Percentiles rank a stretch among this genome's conserved stretches.
These are phyloP conservation scores for Amylocarpus encephaloides DNA, from an alignment of 2,329 filamentous ascomycete species.

Conservation along the genomic window DNA sequence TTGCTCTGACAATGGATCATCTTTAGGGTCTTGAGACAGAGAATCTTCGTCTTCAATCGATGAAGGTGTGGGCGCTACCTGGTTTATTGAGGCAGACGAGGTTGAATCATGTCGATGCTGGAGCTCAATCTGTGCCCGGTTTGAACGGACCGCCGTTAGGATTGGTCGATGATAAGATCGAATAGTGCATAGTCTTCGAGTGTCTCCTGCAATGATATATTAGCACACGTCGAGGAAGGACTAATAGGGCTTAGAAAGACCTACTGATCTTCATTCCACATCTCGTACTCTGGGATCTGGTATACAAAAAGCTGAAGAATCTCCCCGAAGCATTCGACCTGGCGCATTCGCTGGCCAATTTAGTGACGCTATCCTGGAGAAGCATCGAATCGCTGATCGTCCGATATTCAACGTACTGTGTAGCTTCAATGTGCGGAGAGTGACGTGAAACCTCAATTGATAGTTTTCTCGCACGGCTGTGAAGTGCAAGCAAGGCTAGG, in stretches of 20 bases:
- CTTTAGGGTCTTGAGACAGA: too few relatives aligned
- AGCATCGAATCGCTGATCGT: constrained; percentile 14
- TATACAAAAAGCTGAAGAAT: constrained; percentile 22
- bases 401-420: neutral
- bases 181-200: neutral
- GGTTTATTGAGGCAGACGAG: too few relatives aligned
- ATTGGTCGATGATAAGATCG: neutral
- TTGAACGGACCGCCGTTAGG: too few relatives aligned
- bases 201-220: neutral
- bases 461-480: neutral
- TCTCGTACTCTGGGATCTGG: constrained; percentile 6
- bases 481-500: neutral
- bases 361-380: constrained; percentile 11
- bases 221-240: neutral
- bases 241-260: neutral
- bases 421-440: neutral
- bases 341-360: constrained; percentile 8
- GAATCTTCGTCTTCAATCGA: too few relatives aligned
- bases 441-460: neutral
- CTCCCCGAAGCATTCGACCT: constrained; percentile 9
- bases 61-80: too few relatives aligned
- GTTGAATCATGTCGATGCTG: too few relatives aligned
- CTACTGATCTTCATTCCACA: constrained; percentile 1
- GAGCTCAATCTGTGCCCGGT: too few relatives aligned
- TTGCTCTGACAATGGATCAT: too few relatives aligned